Evolutionary conservation across 2,329 filamentous ascomycete genomes (phyloP).

Genomic region (Leptographium radiaticola): DNA sequence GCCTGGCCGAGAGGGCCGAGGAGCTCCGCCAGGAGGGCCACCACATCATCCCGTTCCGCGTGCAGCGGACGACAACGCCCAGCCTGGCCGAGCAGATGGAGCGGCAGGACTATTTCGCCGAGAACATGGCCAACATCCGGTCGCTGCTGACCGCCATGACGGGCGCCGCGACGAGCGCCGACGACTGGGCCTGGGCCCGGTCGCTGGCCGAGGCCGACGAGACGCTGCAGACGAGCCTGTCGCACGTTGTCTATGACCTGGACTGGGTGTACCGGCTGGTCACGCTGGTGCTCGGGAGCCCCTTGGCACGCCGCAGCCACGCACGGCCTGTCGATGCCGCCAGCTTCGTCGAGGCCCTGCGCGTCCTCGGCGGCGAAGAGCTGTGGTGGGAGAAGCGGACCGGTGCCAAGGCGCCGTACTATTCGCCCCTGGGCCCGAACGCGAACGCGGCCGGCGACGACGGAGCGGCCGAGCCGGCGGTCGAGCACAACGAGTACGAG

Average conservation of each 20-base stretch:
- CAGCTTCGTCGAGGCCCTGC: conserved; percentile 14
- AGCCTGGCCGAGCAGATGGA: conserved; percentile 6
- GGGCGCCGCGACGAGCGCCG: conserved; percentile 12
- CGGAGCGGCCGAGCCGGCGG: neutral
- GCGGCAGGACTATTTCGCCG: conserved; percentile 25
- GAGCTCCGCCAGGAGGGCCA: conserved; percentile 19
- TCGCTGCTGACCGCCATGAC: conserved; percentile 30
- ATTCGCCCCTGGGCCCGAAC: conserved; percentile 10
- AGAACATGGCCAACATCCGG: conserved; percentile 34
- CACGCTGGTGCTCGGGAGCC: conserved; percentile 14
- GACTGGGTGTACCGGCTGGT: conserved; percentile 21
- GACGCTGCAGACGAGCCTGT: conserved; percentile 3
- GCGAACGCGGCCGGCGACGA: neutral
- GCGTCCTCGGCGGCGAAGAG: conserved; percentile 15
- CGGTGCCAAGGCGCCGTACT: conserved; percentile 15
- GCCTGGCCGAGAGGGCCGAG: conserved; percentile 16
- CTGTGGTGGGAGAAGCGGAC: conserved; percentile 13
- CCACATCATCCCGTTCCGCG: conserved; percentile 18
- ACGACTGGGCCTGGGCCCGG: conserved; percentile 2
- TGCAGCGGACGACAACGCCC: conserved; percentile 3
- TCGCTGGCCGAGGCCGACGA: neutral
- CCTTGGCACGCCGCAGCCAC: conserved; percentile 3
- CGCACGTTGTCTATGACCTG: conserved; percentile 16
- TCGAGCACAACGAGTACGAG: conserved; percentile 53
- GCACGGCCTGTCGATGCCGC: neutral